Evolutionary conservation across 495 filamentous ascomycete species (phyloP), one percentile per base, ranked within the genome.

Genomic region (Penicillium robsamsonii): DNA sequence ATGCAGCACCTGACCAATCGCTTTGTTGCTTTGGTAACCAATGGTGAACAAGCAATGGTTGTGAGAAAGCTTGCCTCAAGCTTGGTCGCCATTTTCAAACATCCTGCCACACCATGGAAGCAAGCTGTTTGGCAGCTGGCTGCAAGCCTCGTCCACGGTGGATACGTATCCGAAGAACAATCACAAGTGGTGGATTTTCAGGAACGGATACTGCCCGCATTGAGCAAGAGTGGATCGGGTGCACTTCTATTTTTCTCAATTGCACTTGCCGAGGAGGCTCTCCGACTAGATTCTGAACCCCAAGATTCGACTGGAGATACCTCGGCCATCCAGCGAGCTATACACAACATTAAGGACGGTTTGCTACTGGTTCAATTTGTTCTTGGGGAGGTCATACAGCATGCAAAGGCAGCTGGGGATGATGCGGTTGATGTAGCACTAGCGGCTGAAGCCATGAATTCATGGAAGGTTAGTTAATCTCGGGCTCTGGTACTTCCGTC

Each of bases 51-150:
- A 11, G 61, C 80, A 29, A 75, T 94, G 47, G 91, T 96, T 8
- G 71, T 87, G 35, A 84, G 83, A 66, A 98, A 98, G 72, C 78
- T 97, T 22, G 92, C 91, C 61, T 84, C 88, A 22, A 89, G 90
- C 38, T 70, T 97, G 9, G 87, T 88, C 37, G 85, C 88, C 5
- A 90, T 88, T 64, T 96, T 91, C 63, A 72, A 91, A 29, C 86
- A 87, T 50, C 85, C 88, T 40, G 81, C 83, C 0, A 72, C 81
- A 24, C 75, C 79, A 4, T 96, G 91, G 90, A 75, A 76, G 30
- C 76, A 75, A 55, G 90, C 86, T 50, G 46, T 96, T 9, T 80
- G 79, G 59, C 87, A 91, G 62, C 72, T 96, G 9, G 74, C 56
- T 73, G 82, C 66, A 84, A 85, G 66, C 66, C 90, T 62, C 75